Base-by-base conservation (phyloP, 148 eudicot genomes). In the Nepenthes mirabilis region DNA sequence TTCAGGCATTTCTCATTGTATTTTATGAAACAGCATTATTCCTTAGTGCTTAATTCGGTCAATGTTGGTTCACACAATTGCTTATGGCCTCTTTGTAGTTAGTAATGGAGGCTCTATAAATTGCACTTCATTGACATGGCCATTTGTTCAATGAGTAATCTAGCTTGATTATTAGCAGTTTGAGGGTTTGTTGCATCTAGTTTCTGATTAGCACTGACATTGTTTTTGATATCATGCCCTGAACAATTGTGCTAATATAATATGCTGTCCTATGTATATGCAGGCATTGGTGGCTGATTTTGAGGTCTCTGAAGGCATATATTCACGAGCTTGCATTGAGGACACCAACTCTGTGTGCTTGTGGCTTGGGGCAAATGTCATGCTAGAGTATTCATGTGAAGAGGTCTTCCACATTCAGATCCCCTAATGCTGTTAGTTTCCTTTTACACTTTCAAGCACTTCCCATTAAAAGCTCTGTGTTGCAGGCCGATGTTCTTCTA, bases 341-440 rank as follows among this genome's bases (percentile, higher is more conserved):
- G 86, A 82, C 62, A 43, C 86, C 40, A 86, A 91, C 62, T 88
- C 90, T 13, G 98, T 91, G 50, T 91, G 96, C 72, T 72, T 91
- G 62, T 91, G 98, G 94, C 79, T 91, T 50, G 98, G 94, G 68
- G 94, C 90, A 65, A 91, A 91, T 65, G 91, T 91, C 57, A 91
- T 91, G 98, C 77, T 88, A 65, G 96, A 93, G 75, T 88, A 93
- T 73, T 75, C 98, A 36, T 80, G 88, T 70, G 98, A 93, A 71
- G 96, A 93, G 98, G 97, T 91, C 59, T 37, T 34, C 62, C 34
- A 56, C 33, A 61, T 63, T 23, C 23, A 23, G 8, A 48, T 56
- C 57, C 64, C 63, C 47, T 50, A 43, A 56, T 64, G 52, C 52
- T 37, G 11, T 36, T 37, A 5, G 32, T 45, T 56, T 32, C 13